Conservation (phyloP, 208 protist genomes). For the Leishmania amazonensis region DNA sequence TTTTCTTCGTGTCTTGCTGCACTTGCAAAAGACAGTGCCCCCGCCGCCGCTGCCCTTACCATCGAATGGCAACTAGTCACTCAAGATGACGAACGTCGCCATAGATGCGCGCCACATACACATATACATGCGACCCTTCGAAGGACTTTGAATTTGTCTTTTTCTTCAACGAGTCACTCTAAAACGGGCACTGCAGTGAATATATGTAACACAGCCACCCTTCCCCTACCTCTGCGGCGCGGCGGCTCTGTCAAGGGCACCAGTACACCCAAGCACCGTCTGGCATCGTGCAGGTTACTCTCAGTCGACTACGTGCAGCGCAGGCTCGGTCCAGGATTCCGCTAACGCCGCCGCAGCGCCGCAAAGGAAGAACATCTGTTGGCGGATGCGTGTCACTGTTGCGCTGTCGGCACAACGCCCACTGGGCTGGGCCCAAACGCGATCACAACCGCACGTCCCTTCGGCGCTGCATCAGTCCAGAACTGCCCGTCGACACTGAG, state of each 20-base stretch:
- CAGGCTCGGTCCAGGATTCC: not conserved
- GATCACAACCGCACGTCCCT: not conserved
- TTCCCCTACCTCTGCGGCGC: not conserved
- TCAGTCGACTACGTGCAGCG: not conserved
- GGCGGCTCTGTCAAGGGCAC: not conserved
- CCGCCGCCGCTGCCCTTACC: not conserved
- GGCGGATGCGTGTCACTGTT: not conserved
- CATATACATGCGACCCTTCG: not conserved
- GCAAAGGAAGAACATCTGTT: not conserved
- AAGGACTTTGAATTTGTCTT: not conserved
- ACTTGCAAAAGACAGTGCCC: not conserved
- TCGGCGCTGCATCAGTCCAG: not conserved
- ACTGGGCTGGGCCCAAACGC: not conserved
- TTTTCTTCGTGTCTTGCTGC: not conserved
- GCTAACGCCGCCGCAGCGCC: not conserved
- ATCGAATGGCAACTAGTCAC: not conserved
- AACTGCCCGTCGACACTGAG: not conserved
- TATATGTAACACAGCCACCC: not conserved
- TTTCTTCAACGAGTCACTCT: not conserved
- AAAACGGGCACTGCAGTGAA: not conserved
- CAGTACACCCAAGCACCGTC: not conserved
- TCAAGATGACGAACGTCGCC: not conserved
- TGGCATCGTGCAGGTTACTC: not conserved
- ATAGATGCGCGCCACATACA: not conserved
- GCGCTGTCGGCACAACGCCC: not conserved